Conservation (phyloP, 2,329 filamentous ascomycete species). For the Aspergillus udagawae region DNA sequence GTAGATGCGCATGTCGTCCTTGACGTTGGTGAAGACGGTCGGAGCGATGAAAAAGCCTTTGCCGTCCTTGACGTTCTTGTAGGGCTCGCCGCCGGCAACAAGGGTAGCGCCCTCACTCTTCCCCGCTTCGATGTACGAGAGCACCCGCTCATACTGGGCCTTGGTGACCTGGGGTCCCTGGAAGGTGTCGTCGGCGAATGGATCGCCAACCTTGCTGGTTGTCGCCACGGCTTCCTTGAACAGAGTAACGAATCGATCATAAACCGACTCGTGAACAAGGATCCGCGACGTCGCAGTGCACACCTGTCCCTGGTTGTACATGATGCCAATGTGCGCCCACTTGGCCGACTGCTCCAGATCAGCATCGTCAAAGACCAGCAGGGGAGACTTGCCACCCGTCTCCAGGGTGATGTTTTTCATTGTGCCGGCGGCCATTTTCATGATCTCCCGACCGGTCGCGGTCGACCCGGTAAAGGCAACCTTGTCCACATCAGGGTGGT, state of each 20-base stretch:
- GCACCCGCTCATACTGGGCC: constrained; percentile 47
- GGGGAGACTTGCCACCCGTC: constrained; percentile 62
- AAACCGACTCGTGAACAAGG: constrained; percentile 53
- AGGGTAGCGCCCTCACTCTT: constrained; percentile 69
- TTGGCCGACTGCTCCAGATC: constrained; percentile 65
- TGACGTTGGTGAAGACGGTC: constrained; percentile 57
- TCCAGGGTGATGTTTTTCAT: constrained; percentile 35
- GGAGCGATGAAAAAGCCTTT: constrained; percentile 64
- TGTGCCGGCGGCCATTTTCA: constrained; percentile 34
- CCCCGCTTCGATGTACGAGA: constrained; percentile 66
- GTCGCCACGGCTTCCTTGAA: constrained; percentile 29
- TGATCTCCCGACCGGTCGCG: constrained; percentile 30
- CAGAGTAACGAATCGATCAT: constrained; percentile 29
- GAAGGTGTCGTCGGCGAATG: constrained; percentile 35
- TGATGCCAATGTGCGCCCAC: constrained; percentile 59
- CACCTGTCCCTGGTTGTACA: constrained; percentile 39
- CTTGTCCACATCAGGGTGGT: constrained; percentile 32
- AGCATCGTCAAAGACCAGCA: constrained; percentile 63
- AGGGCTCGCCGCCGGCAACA: constrained; percentile 57
- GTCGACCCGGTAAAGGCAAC: constrained; percentile 34
- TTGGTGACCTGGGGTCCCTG: constrained; percentile 35
- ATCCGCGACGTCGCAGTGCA: constrained; percentile 41
- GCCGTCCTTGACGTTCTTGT: constrained; percentile 50
- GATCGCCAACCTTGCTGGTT: constrained; percentile 35
- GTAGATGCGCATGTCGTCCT: constrained; percentile 56